Evolutionary conservation across 345 rosid genomes (phyloP).

Genomic region (Hibiscus tridactylites): DNA sequence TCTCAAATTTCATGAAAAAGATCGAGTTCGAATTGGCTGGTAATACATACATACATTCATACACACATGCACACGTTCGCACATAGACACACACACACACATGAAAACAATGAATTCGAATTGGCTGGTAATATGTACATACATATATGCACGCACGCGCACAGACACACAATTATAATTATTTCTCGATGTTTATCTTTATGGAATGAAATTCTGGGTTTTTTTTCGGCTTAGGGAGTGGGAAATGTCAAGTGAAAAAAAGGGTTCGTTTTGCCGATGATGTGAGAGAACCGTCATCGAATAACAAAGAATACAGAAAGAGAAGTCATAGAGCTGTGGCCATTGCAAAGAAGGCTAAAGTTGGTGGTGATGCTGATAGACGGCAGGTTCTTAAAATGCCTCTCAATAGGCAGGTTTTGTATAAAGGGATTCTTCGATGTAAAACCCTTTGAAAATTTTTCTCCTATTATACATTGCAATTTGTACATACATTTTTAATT

Average conservation of each 20-base stretch:
- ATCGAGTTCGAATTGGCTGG: constrained; percentile 51
- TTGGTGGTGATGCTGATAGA: not conserved
- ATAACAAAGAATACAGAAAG: constrained; percentile 57
- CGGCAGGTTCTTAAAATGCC: constrained; percentile 21
- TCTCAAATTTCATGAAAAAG: constrained; percentile 59
- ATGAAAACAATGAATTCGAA: constrained; percentile 60
- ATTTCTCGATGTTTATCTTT: not conserved
- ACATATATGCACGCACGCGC: not conserved
- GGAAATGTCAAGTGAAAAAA: constrained; percentile 34
- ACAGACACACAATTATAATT: not conserved
- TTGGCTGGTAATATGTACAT: constrained; percentile 24
- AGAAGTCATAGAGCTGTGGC: constrained; percentile 14
- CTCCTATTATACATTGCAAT: not conserved
- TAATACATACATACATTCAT: not conserved
- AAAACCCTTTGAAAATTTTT: constrained; percentile 7
- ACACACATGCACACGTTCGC: too few species aligned
- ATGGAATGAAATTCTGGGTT: not conserved
- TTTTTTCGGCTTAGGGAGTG: not conserved
- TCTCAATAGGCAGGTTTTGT: constrained; percentile 37
- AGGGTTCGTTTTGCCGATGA: constrained; percentile 75
- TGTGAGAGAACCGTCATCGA: constrained; percentile 64
- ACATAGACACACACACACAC: not conserved
- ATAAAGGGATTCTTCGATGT: constrained; percentile 27
- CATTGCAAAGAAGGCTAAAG: not conserved
- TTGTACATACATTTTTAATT: not conserved